A percentile compares a stretch with the other conserved stretches of the same genome.
Conservation (phyloP, 257 asterid species). For the Nicotiana noctiflora region DNA sequence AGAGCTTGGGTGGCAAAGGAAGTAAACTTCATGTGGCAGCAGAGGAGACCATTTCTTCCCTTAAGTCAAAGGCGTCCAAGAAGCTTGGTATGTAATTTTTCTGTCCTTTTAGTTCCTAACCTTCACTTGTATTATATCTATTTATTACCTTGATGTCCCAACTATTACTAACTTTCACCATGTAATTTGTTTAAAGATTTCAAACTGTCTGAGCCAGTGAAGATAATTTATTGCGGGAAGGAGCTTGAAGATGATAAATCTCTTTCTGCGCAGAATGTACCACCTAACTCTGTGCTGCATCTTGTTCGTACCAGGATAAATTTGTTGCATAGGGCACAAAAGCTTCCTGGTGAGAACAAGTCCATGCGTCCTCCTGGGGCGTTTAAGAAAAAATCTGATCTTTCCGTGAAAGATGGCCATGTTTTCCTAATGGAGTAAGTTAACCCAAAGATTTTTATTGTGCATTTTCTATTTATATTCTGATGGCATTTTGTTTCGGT, state of each 20-base stretch:
- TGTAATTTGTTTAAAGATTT: slow-evolving; percentile 49
- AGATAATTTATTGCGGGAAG: slow-evolving; percentile 68
- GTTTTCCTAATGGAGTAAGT: slow-evolving; percentile 98
- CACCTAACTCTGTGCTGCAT: slow-evolving; percentile 85
- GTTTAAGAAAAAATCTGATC: slow-evolving; percentile 95
- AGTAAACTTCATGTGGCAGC: slow-evolving; percentile 90
- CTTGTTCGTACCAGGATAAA: slow-evolving; percentile 89
- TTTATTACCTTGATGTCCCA: slow-evolving; percentile 1
- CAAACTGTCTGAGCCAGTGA: slow-evolving; percentile 86
- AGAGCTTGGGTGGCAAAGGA: slow-evolving; percentile 98
- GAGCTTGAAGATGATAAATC: slow-evolving; percentile 87
- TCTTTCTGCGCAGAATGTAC: slow-evolving; percentile 72
- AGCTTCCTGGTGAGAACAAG: slow-evolving; percentile 94
- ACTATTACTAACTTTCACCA: slow-evolving; percentile 5
- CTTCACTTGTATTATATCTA: slow-evolving; percentile 13
- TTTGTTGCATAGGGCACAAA: slow-evolving; percentile 85
- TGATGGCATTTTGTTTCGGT: neutral
- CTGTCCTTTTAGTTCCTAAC: neutral
- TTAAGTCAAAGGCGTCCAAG: slow-evolving; percentile 91
- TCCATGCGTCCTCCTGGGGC: slow-evolving; percentile 99
- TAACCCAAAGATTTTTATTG: neutral
- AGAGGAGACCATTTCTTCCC: slow-evolving; percentile 73
- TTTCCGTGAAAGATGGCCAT: slow-evolving; percentile 96
- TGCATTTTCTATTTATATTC: neutral
- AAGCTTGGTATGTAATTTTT: slow-evolving; percentile 59